These are phyloP conservation scores for Exidia glandulosa DNA, from an alignment of 768 basidiomycete species.

Conservation along the genomic window DNA sequence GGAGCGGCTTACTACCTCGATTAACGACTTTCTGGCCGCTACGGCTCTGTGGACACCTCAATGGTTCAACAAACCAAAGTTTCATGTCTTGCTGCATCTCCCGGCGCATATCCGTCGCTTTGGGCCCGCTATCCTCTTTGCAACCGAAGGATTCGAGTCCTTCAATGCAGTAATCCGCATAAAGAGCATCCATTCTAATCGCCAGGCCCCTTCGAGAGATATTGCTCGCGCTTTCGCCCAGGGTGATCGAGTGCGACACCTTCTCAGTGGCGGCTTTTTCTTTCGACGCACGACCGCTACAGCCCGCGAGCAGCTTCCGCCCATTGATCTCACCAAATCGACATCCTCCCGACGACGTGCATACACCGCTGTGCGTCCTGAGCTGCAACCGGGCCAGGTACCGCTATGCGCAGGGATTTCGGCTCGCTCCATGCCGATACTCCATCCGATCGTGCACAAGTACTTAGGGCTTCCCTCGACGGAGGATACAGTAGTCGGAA, in stretches of 20 bases:
- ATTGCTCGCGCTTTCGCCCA: conserved; percentile 1
- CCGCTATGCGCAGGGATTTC: background rate
- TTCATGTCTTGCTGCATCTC: conserved; percentile 31
- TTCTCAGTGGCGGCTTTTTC: conserved; percentile 16
- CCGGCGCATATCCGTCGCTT: conserved; percentile 26
- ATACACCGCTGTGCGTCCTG: background rate
- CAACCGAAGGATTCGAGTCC: conserved; percentile 33
- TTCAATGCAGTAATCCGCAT: conserved; percentile 23
- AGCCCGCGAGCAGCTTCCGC: background rate
- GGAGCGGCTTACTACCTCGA: conserved; percentile 16
- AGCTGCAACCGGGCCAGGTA: background rate
- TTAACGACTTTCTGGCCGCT: conserved; percentile 25
- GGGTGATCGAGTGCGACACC: conserved; percentile 14
- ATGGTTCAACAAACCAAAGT: conserved; percentile 36
- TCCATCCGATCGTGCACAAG: background rate
- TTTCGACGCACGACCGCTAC: background rate
- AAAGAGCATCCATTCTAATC: conserved; percentile 17
- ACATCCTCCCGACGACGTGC: background rate
- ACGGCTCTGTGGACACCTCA: conserved; percentile 17
- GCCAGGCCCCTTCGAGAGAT: conserved; percentile 18
- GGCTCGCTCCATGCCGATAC: background rate
- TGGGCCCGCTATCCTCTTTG: conserved; percentile 33
- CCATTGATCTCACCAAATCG: background rate
- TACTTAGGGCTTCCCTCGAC: background rate
- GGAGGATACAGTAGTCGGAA: background rate